Evolutionary conservation across 345 rosid genomes (phyloP).

Genomic region (Pistacia vera): DNA sequence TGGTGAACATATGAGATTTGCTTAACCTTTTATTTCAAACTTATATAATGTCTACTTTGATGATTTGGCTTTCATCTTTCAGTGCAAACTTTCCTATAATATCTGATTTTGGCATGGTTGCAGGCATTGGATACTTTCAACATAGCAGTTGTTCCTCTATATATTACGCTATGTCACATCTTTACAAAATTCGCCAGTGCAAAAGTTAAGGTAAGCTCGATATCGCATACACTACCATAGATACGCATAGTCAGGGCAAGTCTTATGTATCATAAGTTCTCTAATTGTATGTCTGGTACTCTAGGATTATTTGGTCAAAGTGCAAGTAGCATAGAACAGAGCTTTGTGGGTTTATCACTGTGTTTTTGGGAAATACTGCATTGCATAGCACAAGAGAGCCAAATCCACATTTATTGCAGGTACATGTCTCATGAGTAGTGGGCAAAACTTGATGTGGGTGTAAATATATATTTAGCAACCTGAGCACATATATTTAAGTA

Average conservation of each 20-base stretch:
- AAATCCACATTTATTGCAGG: conserved; percentile 66
- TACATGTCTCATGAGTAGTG: conserved; percentile 20
- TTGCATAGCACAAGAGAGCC: conserved; percentile 73
- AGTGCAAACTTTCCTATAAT: background rate
- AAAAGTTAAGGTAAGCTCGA: conserved; percentile 58
- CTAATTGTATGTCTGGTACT: background rate
- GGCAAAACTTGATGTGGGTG: background rate
- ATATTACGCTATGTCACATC: conserved; percentile 76
- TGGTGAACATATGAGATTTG: background rate
- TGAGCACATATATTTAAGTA: background rate
- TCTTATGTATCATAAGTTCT: background rate
- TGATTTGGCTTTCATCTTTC: background rate
- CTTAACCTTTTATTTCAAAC: background rate
- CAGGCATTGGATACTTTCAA: conserved; percentile 86
- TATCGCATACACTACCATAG: background rate
- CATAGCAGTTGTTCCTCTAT: conserved; percentile 73
- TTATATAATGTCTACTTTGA: background rate
- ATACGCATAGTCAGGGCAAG: background rate
- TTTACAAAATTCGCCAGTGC: conserved; percentile 79
- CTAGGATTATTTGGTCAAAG: conserved; percentile 81
- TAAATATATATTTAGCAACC: background rate
- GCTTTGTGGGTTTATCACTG: conserved; percentile 75
- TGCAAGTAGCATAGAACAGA: conserved; percentile 70
- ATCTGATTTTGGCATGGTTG: conserved; percentile 27
- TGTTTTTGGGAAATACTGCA: conserved; percentile 69